These are phyloP conservation scores for Yamadazyma spencermartinsiae DNA, from an alignment of 1,139 yeast species.

Conservation along the genomic window DNA sequence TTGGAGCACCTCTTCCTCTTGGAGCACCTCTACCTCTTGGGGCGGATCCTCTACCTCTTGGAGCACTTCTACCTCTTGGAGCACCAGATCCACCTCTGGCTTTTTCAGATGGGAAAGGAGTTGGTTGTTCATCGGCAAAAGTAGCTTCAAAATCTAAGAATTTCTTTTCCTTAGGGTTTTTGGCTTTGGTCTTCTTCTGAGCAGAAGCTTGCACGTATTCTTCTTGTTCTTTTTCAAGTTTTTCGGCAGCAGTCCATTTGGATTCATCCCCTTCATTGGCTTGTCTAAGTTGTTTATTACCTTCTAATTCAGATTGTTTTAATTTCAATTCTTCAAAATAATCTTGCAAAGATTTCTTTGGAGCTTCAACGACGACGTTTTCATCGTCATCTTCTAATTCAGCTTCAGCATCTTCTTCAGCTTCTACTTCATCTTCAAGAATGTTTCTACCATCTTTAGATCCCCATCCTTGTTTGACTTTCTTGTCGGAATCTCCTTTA, in stretches of 20 bases:
- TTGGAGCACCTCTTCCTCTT: conserved; percentile 27
- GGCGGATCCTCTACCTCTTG: conserved; percentile 21
- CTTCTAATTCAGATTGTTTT: conserved; percentile 48
- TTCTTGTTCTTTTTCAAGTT: conserved; percentile 58
- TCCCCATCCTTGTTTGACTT: conserved; percentile 80
- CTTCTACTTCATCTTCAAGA: conserved; percentile 63
- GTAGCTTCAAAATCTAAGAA: conserved; percentile 66
- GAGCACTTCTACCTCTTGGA: conserved; percentile 34
- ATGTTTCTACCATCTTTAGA: conserved; percentile 61
- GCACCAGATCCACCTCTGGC: conserved; percentile 24
- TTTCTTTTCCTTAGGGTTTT: conserved; percentile 69
- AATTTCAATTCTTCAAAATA: conserved; percentile 65
- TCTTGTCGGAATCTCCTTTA: conserved; percentile 83
- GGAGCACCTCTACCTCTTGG: conserved; percentile 25
- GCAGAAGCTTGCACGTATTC: conserved; percentile 55
- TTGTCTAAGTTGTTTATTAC: conserved; percentile 45
- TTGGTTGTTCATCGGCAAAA: conserved; percentile 51
- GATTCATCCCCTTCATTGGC: conserved; percentile 63
- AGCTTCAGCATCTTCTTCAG: conserved; percentile 58
- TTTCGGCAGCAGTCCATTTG: conserved; percentile 64
- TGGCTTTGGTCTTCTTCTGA: conserved; percentile 60
- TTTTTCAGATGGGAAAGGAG: conserved; percentile 14
- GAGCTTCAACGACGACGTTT: conserved; percentile 40
- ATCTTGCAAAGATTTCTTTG: conserved; percentile 67
- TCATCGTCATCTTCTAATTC: conserved; percentile 40